Conservation (phyloP, 768 basidiomycete genomes). For the Lactarius evosmus region DNA sequence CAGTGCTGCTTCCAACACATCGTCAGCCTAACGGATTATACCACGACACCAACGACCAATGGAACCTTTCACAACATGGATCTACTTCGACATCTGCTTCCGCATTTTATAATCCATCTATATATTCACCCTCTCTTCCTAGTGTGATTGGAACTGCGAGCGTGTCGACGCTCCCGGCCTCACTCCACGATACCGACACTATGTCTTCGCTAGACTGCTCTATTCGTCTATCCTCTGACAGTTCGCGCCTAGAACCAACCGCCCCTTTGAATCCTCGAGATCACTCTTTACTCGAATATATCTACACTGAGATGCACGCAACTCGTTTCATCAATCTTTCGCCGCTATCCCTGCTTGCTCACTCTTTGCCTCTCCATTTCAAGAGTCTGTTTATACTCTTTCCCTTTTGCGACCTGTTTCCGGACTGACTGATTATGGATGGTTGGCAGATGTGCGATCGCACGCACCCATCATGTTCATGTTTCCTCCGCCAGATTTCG, state of each 20-base stretch:
- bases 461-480: constrained; percentile 59
- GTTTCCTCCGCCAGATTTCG: constrained; percentile 47
- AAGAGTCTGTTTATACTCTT: constrained; percentile 42
- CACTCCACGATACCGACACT: constrained; percentile 13
- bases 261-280: constrained; percentile 54
- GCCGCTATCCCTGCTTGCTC: constrained; percentile 59
- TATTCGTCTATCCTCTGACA: constrained; percentile 4
- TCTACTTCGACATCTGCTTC: constrained; percentile 1
- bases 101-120: neutral
- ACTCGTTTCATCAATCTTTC: constrained; percentile 64
- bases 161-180: constrained; percentile 9
- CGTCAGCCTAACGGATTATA: constrained; percentile 3
- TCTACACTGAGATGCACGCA: constrained; percentile 67
- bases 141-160: neutral
- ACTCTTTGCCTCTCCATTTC: constrained; percentile 57
- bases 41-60: constrained; percentile 5
- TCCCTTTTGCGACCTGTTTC: neutral
- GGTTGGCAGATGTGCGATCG: constrained; percentile 54
- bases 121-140: constrained; percentile 4
- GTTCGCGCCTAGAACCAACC: constrained; percentile 1
- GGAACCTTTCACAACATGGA: constrained; percentile 1
- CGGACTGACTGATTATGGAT: constrained; percentile 1
- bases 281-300: constrained; percentile 58
- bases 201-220: neutral
- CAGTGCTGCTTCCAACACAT: constrained; percentile 5